Percentiles rank a stretch among this genome's conserved stretches.
Evolutionary conservation across 352 stramenopile genomes (phyloP).

Genomic region (Peronospora farinosa): DNA sequence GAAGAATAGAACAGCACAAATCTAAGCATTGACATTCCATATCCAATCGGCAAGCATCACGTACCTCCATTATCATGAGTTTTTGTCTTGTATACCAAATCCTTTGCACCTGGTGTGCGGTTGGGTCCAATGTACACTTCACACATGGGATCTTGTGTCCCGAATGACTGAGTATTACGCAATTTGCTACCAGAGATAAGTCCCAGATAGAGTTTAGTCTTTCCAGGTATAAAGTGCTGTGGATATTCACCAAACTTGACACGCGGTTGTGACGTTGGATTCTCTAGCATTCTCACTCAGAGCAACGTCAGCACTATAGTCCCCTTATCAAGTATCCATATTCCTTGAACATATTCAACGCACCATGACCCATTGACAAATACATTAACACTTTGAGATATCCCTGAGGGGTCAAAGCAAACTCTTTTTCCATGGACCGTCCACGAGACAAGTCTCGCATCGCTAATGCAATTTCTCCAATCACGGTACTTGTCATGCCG

Average conservation of each 20-base stretch:
- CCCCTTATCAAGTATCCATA: not conserved
- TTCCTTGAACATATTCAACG: constrained; percentile 2
- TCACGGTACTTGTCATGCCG: constrained; percentile 43
- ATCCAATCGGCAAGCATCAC: not conserved
- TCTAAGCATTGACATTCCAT: not conserved
- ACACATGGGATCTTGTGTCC: constrained; percentile 69
- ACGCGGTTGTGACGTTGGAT: constrained; percentile 53
- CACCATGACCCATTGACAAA: constrained; percentile 61
- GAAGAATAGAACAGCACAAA: not conserved
- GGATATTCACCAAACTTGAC: constrained; percentile 69
- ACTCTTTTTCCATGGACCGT: constrained; percentile 76
- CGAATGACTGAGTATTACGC: constrained; percentile 68
- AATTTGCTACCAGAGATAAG: constrained; percentile 67
- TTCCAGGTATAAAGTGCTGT: constrained; percentile 67
- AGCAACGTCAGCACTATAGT: constrained; percentile 2
- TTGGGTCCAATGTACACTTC: constrained; percentile 60
- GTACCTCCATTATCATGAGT: constrained; percentile 74
- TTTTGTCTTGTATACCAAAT: constrained; percentile 64
- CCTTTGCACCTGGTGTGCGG: constrained; percentile 32
- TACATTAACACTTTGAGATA: constrained; percentile 69
- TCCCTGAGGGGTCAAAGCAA: constrained; percentile 58
- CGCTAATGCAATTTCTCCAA: constrained; percentile 62
- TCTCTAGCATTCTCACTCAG: constrained; percentile 35
- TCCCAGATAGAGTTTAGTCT: constrained; percentile 64
- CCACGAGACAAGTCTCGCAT: constrained; percentile 65